A percentile compares a stretch with the other conserved stretches of the same genome.
These are phyloP conservation scores for Solanum arcanum DNA, from an alignment of 257 asterid species.

Conservation along the genomic window DNA sequence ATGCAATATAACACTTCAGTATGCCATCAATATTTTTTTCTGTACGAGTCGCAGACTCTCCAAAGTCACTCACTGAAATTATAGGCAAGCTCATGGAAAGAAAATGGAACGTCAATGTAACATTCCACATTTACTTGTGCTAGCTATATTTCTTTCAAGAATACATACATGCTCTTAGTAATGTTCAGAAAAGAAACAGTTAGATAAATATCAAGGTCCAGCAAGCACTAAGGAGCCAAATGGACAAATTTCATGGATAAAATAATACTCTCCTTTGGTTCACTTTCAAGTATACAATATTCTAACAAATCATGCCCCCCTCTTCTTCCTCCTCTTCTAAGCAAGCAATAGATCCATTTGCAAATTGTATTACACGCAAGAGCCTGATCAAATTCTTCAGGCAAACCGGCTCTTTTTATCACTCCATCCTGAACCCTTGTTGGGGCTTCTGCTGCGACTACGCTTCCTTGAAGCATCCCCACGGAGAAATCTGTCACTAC, in stretches of 20 bases:
- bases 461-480: conserved; percentile 22
- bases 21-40: background rate
- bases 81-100: background rate
- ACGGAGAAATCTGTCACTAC: conserved; percentile 27
- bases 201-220: background rate
- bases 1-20: background rate
- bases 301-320: conserved; percentile 1
- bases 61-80: background rate
- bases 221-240: background rate
- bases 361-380: background rate
- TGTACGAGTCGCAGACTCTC: background rate
- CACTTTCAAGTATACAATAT: background rate
- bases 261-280: background rate
- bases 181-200: background rate
- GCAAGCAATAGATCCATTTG: conserved; percentile 19
- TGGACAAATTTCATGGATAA: background rate
- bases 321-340: conserved; percentile 11
- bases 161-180: background rate
- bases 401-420: conserved; percentile 39
- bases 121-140: background rate
- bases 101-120: background rate
- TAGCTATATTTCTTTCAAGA: background rate
- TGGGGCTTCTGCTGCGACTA: conserved; percentile 52
- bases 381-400: conserved; percentile 33
- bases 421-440: conserved; percentile 40